Evolutionary conservation across 2,329 filamentous ascomycete species (phyloP).

Genomic region (Microcera coccophila): DNA sequence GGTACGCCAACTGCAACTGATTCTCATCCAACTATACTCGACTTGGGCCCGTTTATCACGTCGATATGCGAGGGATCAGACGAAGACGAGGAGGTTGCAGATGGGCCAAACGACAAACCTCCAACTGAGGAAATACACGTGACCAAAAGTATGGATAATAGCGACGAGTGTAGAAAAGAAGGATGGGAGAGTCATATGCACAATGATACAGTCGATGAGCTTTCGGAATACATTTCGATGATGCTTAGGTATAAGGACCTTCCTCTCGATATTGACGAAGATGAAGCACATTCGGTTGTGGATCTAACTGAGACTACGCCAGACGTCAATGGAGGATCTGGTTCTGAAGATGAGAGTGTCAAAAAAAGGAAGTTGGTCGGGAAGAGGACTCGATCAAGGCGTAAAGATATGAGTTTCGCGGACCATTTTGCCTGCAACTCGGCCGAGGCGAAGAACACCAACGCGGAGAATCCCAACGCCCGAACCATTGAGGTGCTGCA

Average conservation of each 20-base stretch:
- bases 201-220: constrained; percentile 46
- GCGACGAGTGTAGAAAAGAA: too few species aligned
- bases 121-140: too few species aligned
- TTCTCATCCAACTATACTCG: constrained; percentile 26
- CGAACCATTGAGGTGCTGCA: constrained; percentile 73
- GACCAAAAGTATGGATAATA: too few species aligned
- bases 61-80: constrained; percentile 2
- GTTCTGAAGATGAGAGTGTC: constrained; percentile 22
- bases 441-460: constrained; percentile 44
- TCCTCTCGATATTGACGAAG: constrained; percentile 50
- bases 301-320: constrained; percentile 13
- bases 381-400: constrained; percentile 16
- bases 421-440: constrained; percentile 54
- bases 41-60: constrained; percentile 12
- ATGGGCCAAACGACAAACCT: background rate
- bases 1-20: constrained; percentile 18
- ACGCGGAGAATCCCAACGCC: constrained; percentile 63
- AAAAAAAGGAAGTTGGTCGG: constrained; percentile 15
- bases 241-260: constrained; percentile 58
- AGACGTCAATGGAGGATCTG: constrained; percentile 12
- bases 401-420: constrained; percentile 37
- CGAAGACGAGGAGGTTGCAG: background rate
- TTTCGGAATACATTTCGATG: constrained; percentile 62
- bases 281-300: constrained; percentile 34
- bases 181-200: too few species aligned